phyloP scores from a whole-genome alignment of 495 filamentous ascomycete species.

The Saxispiralis lemnorum region DNA sequence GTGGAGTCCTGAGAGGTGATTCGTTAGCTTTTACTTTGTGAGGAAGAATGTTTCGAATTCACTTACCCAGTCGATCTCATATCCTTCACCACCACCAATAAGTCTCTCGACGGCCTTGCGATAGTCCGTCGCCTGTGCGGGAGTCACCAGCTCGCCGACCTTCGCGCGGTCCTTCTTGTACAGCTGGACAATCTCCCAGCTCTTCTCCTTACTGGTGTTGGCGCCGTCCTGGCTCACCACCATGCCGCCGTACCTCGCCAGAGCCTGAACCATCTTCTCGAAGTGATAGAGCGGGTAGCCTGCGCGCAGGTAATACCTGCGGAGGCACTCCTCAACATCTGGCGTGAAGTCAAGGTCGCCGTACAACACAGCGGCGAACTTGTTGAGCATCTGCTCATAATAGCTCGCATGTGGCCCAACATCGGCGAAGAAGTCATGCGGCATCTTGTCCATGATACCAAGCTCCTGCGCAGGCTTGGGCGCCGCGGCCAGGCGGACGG shows the following conservation, averaged over 20 bases:
- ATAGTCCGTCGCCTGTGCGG: constrained; percentile 65
- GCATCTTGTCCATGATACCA: constrained; percentile 54
- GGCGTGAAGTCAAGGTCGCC: constrained; percentile 60
- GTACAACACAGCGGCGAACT: constrained; percentile 51
- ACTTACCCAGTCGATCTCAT: constrained; percentile 70
- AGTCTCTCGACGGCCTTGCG: constrained; percentile 73
- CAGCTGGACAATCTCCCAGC: constrained; percentile 61
- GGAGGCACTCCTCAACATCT: constrained; percentile 66
- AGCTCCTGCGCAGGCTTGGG: constrained; percentile 68
- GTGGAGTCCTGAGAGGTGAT: constrained; percentile 20
- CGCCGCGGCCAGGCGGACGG: constrained; percentile 48
- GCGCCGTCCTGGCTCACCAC: constrained; percentile 56
- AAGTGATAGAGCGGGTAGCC: constrained; percentile 86
- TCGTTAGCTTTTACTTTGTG: neutral
- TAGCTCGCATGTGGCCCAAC: constrained; percentile 42
- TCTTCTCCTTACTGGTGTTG: constrained; percentile 56
- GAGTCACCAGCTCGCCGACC: constrained; percentile 51
- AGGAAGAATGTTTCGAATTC: neutral
- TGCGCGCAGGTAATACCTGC: constrained; percentile 69
- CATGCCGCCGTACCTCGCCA: constrained; percentile 53
- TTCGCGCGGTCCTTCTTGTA: constrained; percentile 67
- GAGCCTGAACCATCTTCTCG: constrained; percentile 60
- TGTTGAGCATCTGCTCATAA: constrained; percentile 48
- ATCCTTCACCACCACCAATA: constrained; percentile 65
- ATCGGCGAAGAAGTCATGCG: constrained; percentile 68